Conservation (phyloP, 441 rosid genomes). For the Aleurites moluccanus region DNA sequence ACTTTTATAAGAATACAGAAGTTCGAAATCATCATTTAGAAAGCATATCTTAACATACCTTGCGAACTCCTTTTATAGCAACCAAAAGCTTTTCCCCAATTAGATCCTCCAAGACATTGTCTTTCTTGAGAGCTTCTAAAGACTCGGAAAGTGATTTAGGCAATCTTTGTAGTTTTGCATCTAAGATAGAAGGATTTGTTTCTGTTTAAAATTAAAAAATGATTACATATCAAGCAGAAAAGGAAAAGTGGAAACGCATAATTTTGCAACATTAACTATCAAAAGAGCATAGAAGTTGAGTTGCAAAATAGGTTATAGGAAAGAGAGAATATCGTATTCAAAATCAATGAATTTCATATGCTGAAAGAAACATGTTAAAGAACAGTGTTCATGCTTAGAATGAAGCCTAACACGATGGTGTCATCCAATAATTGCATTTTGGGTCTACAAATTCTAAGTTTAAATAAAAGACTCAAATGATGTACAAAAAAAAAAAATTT, state of each 20-base stretch:
- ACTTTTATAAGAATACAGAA: background rate
- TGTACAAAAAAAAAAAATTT: background rate
- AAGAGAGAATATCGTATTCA: background rate
- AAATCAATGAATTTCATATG: background rate
- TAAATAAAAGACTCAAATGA: background rate
- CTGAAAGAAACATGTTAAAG: background rate
- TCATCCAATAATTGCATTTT: conserved; percentile 5
- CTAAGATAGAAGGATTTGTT: conserved; percentile 57
- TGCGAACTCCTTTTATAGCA: conserved; percentile 79
- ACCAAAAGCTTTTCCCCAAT: conserved; percentile 72
- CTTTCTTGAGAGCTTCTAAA: conserved; percentile 63
- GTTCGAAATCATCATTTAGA: background rate
- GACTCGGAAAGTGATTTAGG: conserved; percentile 72
- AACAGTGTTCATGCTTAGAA: background rate
- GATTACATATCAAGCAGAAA: background rate
- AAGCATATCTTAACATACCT: conserved; percentile 48
- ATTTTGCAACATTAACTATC: background rate
- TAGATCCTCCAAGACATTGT: conserved; percentile 51
- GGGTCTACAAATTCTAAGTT: background rate
- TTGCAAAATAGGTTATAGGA: background rate
- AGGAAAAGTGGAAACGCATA: background rate
- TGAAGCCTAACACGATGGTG: background rate
- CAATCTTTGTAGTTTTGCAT: conserved; percentile 53
- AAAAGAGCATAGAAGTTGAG: background rate
- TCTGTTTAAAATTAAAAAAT: conserved; percentile 37